Evolutionary conservation across 2,329 filamentous ascomycete species (phyloP), one percentile per base, ranked within the genome.

Genomic region (Ascochyta clinopodiicola): DNA sequence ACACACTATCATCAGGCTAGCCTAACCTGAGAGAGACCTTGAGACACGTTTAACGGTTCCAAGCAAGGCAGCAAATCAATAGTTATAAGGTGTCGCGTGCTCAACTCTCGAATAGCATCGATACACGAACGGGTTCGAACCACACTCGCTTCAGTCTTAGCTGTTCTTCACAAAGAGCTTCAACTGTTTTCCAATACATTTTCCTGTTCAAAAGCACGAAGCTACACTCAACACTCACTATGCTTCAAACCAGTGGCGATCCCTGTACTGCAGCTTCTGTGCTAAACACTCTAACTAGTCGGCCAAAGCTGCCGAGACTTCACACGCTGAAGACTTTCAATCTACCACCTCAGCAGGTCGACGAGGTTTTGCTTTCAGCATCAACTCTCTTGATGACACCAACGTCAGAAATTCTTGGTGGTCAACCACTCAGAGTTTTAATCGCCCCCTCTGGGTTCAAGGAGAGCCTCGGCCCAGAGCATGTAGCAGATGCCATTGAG

Each of bases 391-490:
- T 63, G 21, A 49, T 57, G 1, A 67, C 62, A 22, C 68, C 65
- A 34, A 64, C 59, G 2, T 66, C 65, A 31, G 62, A 70, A 31
- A 51, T 65, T 12, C 45, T 68, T 2, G 46, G 50, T 24, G 64
- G 57, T 19, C 61, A 64, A 34, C 61, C 64, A 22, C 56, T 71
- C 7, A 57, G 70, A 31, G 73, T 84, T 22, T 75, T 84, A 44
- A 75, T 84, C 34, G 80, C 79, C 15, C 82, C 82, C 0, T 83
- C 81, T 0, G 82, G 81, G 2, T 84, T 84, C 74, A 84, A 84
- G 55, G 81, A 82, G 24, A 82, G 80, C 44, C 76, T 84, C 3
- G 75, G 78, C 15, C 80, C 82, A 3, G 72, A 78, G 13, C 71
- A 74, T n/a, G 81, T 80, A 1, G 81, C 81, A 0, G 75, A 81